Percentiles rank a stretch among this genome's conserved stretches.
phyloP scores from a whole-genome alignment of 1,139 yeast genomes.

The Hanseniaspora sp. region DNA sequence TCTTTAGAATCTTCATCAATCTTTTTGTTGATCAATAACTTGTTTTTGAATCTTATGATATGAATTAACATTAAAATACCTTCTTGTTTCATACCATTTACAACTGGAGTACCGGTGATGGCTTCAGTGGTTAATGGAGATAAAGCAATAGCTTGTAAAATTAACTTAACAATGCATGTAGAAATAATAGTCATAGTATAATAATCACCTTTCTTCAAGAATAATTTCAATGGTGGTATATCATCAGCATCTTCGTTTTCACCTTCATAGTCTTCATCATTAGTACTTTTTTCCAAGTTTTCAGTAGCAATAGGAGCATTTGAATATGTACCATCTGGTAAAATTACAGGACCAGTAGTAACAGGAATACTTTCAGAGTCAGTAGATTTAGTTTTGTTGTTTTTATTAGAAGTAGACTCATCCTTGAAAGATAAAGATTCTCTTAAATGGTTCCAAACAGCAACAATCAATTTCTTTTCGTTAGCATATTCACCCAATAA shows the following conservation, averaged over 20 bases:
- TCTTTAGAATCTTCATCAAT: constrained; percentile 95
- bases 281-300: constrained; percentile 26
- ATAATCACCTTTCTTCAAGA: constrained; percentile 78
- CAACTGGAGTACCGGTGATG: constrained; percentile 39
- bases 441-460: constrained; percentile 81
- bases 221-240: constrained; percentile 63
- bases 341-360: constrained; percentile 60
- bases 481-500: constrained; percentile 82
- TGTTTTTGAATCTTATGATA: constrained; percentile 76
- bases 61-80: constrained; percentile 89
- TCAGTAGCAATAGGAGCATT: constrained; percentile 48
- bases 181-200: constrained; percentile 83
- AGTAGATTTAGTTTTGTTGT: constrained; percentile 26
- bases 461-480: constrained; percentile 63
- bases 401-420: constrained; percentile 32
- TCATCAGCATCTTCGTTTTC: constrained; percentile 25
- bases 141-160: constrained; percentile 60
- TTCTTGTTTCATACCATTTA: constrained; percentile 87
- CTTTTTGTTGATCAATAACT: constrained; percentile 49
- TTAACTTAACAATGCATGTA: constrained; percentile 78
- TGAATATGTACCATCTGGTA: constrained; percentile 90
- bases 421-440: constrained; percentile 51
- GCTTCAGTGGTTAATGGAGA: constrained; percentile 24
- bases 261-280: constrained; percentile 27
- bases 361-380: constrained; percentile 28